Evolutionary conservation across 1,139 yeast species (phyloP).

Genomic region (Hanseniaspora gamundiae): DNA sequence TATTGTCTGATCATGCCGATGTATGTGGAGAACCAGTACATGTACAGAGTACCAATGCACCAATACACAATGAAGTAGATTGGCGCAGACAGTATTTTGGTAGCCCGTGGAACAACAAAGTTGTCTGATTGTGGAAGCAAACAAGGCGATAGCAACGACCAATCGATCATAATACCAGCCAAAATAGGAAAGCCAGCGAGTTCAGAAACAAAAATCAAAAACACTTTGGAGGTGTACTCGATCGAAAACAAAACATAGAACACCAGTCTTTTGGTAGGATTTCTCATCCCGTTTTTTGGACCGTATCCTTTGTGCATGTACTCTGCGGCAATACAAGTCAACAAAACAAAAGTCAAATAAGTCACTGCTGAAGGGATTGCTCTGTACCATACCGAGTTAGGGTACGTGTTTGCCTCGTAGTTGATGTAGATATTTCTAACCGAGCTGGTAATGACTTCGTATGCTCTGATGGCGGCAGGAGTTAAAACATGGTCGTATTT

Average conservation of each 20-base stretch:
- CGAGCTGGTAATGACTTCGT: conserved; percentile 3
- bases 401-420: conserved; percentile 13
- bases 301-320: conserved; percentile 36
- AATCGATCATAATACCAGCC: conserved; percentile 71
- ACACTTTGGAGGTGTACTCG: conserved; percentile 58
- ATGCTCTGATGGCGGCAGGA: neutral
- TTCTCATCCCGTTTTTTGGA: conserved; percentile 31
- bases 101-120: conserved; percentile 14
- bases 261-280: conserved; percentile 30
- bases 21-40: conserved; percentile 77
- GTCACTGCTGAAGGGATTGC: conserved; percentile 35
- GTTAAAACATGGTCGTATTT: neutral
- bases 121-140: conserved; percentile 16
- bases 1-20: conserved; percentile 70
- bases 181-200: conserved; percentile 72
- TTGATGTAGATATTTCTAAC: conserved; percentile 10
- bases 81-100: conserved; percentile 15
- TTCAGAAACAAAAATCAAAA: conserved; percentile 65
- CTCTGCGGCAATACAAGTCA: conserved; percentile 34
- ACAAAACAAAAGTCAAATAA: conserved; percentile 34
- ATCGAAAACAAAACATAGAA: conserved; percentile 45
- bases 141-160: conserved; percentile 48
- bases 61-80: conserved; percentile 36
- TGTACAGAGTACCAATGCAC: conserved; percentile 71
- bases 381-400: conserved; percentile 16